Conservation (phyloP, 148 eudicot species). For the Chenopodium formosanum region DNA sequence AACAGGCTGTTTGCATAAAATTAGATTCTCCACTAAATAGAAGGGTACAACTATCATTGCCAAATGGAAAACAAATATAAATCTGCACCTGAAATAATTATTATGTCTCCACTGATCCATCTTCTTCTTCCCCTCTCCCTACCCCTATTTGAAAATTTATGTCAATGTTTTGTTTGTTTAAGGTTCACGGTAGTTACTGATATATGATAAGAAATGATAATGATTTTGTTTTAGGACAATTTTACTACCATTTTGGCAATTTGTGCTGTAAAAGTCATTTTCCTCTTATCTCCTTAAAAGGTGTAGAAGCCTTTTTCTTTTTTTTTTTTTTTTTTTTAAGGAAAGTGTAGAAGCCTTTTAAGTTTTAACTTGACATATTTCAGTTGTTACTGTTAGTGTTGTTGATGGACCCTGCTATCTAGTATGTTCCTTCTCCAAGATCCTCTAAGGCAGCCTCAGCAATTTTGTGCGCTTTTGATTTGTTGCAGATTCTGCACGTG, state of each 20-base stretch:
- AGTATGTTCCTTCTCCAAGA: not conserved
- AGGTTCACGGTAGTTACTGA: not conserved
- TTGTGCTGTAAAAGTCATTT: not conserved
- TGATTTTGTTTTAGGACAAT: not conserved
- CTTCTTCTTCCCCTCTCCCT: not conserved
- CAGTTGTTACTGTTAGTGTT: not conserved
- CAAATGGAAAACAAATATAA: not conserved
- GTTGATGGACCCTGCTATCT: not conserved
- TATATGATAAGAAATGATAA: not conserved
- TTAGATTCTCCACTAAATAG: too few species aligned
- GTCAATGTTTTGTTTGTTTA: not conserved
- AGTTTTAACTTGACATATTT: too few species aligned
- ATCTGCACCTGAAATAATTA: not conserved
- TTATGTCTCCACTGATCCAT: not conserved
- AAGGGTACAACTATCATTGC: too few species aligned
- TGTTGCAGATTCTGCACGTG: conserved; percentile 42
- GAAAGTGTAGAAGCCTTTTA: too few species aligned
- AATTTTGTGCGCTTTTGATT: not conserved
- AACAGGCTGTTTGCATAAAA: not conserved
- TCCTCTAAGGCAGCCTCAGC: not conserved
- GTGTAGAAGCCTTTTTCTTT: too few species aligned
- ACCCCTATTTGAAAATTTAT: not conserved
- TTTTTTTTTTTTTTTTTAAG: too few species aligned
- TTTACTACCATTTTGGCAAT: not conserved
- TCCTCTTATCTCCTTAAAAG: too few species aligned